A percentile compares a stretch with the other conserved stretches of the same genome.
Conservation (phyloP, 2,329 filamentous ascomycete species). For the Aureobasidium pullulans region DNA sequence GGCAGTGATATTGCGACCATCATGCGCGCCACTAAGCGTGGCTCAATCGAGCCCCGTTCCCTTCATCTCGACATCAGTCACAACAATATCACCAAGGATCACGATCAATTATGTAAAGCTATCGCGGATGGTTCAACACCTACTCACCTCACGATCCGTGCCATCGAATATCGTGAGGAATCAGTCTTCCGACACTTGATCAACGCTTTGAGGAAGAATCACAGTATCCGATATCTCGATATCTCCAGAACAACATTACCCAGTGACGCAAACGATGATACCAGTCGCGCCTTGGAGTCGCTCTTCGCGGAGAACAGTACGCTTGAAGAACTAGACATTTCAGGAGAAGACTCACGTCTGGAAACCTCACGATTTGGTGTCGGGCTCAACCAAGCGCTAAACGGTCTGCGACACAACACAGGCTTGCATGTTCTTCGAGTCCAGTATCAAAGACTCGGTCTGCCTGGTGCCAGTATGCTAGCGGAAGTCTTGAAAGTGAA, state of each 20-base stretch:
- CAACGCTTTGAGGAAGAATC: slow-evolving; percentile 55
- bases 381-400: slow-evolving; percentile 59
- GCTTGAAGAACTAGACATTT: slow-evolving; percentile 60
- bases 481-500: slow-evolving; percentile 62
- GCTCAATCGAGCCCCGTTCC: slow-evolving; percentile 44
- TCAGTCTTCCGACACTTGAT: slow-evolving; percentile 57
- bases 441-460: slow-evolving; percentile 60
- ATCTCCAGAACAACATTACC: slow-evolving; percentile 64
- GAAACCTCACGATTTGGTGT: slow-evolving; percentile 63
- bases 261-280: slow-evolving; percentile 60
- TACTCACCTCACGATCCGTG: slow-evolving; percentile 56
- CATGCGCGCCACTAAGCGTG: slow-evolving; percentile 54
- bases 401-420: slow-evolving; percentile 56
- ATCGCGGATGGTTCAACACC: slow-evolving; percentile 50
- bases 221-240: slow-evolving; percentile 56
- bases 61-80: slow-evolving; percentile 61
- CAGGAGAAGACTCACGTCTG: slow-evolving; percentile 63
- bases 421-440: slow-evolving; percentile 56
- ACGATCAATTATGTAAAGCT: slow-evolving; percentile 45
- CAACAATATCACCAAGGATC: slow-evolving; percentile 49
- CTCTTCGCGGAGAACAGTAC: slow-evolving; percentile 63
- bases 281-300: slow-evolving; percentile 54
- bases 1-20: slow-evolving; percentile 59
- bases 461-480: slow-evolving; percentile 62
- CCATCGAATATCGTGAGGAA: slow-evolving; percentile 62